Conservation (phyloP, 2,329 filamentous ascomycete species). For the Epichloe bromicola region DNA sequence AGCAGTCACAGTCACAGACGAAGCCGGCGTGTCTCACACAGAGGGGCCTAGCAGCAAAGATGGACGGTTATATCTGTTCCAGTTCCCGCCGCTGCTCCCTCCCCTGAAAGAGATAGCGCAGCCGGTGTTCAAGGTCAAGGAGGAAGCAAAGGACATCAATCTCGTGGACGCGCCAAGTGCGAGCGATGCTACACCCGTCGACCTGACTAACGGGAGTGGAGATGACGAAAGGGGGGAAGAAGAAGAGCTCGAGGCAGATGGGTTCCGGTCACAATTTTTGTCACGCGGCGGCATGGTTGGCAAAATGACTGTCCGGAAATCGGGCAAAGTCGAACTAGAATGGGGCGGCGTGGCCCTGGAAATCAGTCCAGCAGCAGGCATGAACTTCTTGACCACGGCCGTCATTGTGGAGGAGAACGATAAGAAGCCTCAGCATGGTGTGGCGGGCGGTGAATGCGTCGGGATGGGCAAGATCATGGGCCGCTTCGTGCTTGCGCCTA, state of each 20-base stretch:
- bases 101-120: conserved; percentile 28
- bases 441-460: conserved; percentile 36
- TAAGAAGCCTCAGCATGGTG: conserved; percentile 31
- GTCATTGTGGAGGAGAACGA: conserved; percentile 47
- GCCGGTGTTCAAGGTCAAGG: conserved; percentile 24
- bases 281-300: conserved; percentile 46
- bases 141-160: conserved; percentile 27
- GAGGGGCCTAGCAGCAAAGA: conserved; percentile 28
- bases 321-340: conserved; percentile 47
- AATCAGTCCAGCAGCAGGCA: conserved; percentile 36
- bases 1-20: conserved; percentile 19
- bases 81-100: conserved; percentile 49
- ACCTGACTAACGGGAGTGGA: conserved; percentile 25
- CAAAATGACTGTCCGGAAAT: conserved; percentile 46
- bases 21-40: conserved; percentile 15
- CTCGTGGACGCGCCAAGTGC: conserved; percentile 18
- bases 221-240: conserved; percentile 18
- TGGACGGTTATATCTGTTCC: conserved; percentile 49
- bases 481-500: conserved; percentile 45
- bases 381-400: conserved; percentile 44
- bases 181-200: conserved; percentile 18
- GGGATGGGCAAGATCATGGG: conserved; percentile 53
- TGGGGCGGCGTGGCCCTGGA: conserved; percentile 47
- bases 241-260: conserved; percentile 19
- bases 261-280: conserved; percentile 26